Evolutionary conservation across 2,329 filamentous ascomycete species (phyloP).

Genomic region (Gliomastix tumulicola): DNA sequence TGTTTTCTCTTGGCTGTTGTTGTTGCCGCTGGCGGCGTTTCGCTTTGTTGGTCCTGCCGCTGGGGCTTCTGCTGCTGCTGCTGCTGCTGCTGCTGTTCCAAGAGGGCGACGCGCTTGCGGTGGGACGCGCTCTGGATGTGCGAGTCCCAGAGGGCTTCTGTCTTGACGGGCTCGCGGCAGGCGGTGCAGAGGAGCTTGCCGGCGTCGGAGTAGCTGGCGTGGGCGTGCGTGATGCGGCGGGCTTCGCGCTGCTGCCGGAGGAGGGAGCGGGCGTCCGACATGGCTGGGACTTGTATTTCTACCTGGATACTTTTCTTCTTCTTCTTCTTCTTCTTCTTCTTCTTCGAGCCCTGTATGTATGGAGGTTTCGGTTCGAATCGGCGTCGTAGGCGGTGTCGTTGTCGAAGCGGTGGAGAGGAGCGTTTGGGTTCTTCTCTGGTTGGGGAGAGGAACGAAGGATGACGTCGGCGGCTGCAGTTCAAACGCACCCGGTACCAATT

Average conservation of each 20-base stretch:
- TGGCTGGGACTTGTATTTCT: slow-evolving; percentile 28
- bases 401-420: no score
- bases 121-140: slow-evolving; percentile 47
- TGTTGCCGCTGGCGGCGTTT: slow-evolving; percentile 7
- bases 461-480: no score
- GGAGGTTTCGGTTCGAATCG: no score
- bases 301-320: no score
- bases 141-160: slow-evolving; percentile 59
- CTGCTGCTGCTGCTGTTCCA: slow-evolving; percentile 9
- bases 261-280: slow-evolving; percentile 76
- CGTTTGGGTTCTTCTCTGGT: no score
- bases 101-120: slow-evolving; percentile 21
- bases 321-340: no score
- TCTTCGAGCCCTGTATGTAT: no score
- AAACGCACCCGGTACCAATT: no score
- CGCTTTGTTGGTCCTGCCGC: slow-evolving; percentile 6
- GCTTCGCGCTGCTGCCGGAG: slow-evolving; percentile 71
- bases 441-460: no score
- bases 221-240: slow-evolving; percentile 64
- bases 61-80: slow-evolving; percentile 12
- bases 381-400: no score
- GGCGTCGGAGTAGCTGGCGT: slow-evolving; percentile 60
- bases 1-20: slow-evolving; percentile 23
- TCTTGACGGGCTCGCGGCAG: slow-evolving; percentile 58
- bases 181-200: slow-evolving; percentile 62